A percentile compares a stretch with the other conserved stretches of the same genome.
Evolutionary conservation across 352 stramenopile genomes (phyloP).

Genomic region (Globisporangium barbulae): DNA sequence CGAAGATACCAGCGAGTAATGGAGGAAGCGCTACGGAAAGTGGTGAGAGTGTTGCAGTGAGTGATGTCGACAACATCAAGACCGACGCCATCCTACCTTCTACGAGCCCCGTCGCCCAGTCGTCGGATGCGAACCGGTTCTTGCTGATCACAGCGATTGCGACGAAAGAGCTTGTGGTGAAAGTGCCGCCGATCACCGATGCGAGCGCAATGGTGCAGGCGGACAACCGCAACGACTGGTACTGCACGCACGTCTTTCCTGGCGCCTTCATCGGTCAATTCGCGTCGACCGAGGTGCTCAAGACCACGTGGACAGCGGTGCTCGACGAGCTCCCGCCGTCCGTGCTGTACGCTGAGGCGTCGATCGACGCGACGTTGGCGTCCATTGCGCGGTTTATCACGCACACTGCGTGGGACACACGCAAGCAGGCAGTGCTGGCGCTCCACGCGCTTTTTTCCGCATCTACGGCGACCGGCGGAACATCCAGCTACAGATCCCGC

Average conservation of each 20-base stretch:
- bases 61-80: neutral
- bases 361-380: constrained; percentile 40
- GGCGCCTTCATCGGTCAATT: constrained; percentile 76
- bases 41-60: neutral
- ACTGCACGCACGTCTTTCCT: constrained; percentile 62
- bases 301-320: constrained; percentile 50
- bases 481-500: constrained; percentile 38
- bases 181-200: constrained; percentile 49
- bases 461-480: neutral
- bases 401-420: constrained; percentile 76
- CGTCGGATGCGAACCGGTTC: constrained; percentile 53
- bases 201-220: constrained; percentile 26
- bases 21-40: neutral
- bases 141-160: constrained; percentile 68
- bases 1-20: neutral
- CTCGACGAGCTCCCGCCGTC: constrained; percentile 67
- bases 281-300: constrained; percentile 41
- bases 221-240: constrained; percentile 57
- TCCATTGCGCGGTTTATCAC: constrained; percentile 45
- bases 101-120: neutral
- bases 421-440: constrained; percentile 59
- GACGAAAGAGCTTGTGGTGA: constrained; percentile 63
- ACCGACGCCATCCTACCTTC: too few species aligned
- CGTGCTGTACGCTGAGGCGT: constrained; percentile 45
- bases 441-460: constrained; percentile 53